Percentiles rank a stretch among this genome's conserved stretches.
Conservation (phyloP, 106 monocot genomes). For the Dioscorea zingiberensis region DNA sequence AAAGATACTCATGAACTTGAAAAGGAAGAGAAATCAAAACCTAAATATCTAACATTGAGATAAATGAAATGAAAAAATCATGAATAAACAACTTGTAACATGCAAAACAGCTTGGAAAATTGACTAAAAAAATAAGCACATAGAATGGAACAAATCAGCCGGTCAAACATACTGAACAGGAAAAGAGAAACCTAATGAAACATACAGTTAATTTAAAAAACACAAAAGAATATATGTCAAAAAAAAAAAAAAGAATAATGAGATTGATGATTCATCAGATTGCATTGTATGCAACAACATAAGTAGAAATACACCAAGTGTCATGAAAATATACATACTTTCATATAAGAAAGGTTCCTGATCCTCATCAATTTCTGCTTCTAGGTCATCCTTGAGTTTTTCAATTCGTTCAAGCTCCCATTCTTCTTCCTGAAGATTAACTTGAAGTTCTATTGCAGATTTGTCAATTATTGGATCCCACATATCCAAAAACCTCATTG, state of each 20-base stretch:
- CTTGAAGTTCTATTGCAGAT: constrained; percentile 50
- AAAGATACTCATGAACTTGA: no score
- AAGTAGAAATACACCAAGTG: background rate
- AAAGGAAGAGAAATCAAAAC: no score
- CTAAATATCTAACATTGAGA: no score
- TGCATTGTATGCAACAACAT: background rate
- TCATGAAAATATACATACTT: constrained; percentile 39
- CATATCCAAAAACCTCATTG: constrained; percentile 89
- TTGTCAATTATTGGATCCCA: constrained; percentile 97
- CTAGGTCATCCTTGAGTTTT: constrained; percentile 88
- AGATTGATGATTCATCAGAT: background rate
- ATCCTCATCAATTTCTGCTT: constrained; percentile 98
- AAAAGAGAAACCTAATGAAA: no score
- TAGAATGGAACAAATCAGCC: background rate
- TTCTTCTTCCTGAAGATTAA: constrained; percentile 55
- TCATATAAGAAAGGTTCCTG: constrained; percentile 93
- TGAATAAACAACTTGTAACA: background rate
- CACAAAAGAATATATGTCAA: no score
- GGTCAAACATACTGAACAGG: no score
- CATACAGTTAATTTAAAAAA: no score
- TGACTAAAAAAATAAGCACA: background rate
- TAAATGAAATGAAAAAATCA: background rate
- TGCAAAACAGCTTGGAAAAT: background rate
- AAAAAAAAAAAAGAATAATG: background rate
- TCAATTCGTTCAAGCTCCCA: constrained; percentile 98